Evolutionary conservation across 805 yeast genomes (phyloP), one percentile per base, ranked within the genome.

Genomic region (Ascoidea rubescens): DNA sequence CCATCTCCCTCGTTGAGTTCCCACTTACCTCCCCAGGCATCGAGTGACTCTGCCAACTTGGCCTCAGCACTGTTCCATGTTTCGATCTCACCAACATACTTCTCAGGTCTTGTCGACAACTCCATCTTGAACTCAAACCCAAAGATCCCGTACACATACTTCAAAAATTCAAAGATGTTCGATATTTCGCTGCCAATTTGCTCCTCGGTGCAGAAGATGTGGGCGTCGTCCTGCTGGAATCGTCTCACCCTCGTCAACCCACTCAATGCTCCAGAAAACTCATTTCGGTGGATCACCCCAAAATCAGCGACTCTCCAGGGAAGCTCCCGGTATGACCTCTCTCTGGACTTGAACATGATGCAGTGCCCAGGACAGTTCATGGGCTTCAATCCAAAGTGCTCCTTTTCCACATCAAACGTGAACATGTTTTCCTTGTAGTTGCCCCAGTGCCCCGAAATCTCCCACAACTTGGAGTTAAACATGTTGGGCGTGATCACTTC

Each of bases 281-380:
- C 99, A 68, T 91, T 91, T 76, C 99, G 83, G 74, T 91, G 99
- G 60, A 91, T 77, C 52, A 91, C 97, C 70, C 97, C 96, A 59
- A 90, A 90, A 69, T 91, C 99, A 54, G 98, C 96, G 71, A 88
- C 95, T 76, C 99, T 86, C 95, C 96, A 86, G 63, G 99, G 99
- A 68, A 91, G 75, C 70, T 93, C 98, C 67, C 96, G 79, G 73
- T 93, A 91, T 2, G 96, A 88, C 71, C 97, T 83, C 68, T 90
- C 96, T 67, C 96, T 82, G 50, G 89, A 72, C 66, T 87, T 87
- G 77, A 87, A 91, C 73, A 91, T 79, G 62, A 91, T 67, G 76
- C 98, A 91, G 72, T 91, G 99, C 52, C 91, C 90, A 44, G 90
- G 90, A 72, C 90, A 83, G 71, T 83, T 83, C 90, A 83, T 89